phyloP scores from a whole-genome alignment of 306 rosid species.

The barrel medic (Medicago truncatula) region DNA sequence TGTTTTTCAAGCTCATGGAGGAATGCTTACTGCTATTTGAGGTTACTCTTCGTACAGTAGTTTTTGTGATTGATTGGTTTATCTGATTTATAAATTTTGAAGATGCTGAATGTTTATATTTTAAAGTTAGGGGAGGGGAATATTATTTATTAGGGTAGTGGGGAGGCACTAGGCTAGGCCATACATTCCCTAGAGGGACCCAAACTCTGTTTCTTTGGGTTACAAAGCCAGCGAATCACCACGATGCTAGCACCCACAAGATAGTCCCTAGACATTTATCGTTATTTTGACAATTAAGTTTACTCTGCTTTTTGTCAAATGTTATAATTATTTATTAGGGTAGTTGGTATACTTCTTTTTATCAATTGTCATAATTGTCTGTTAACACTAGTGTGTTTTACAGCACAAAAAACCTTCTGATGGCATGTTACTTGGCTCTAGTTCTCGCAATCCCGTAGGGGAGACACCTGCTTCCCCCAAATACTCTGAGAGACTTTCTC shows the following conservation, averaged over 20 bases:
- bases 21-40: slow-evolving; percentile 88
- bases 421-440: slow-evolving; percentile 90
- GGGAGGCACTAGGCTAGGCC: neutral
- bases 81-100: slow-evolving; percentile 1
- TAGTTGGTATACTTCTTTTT: slow-evolving; percentile 4
- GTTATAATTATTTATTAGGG: too few relatives aligned
- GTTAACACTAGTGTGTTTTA: slow-evolving; percentile 42
- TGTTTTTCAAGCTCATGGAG: slow-evolving; percentile 97
- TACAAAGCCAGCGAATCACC: neutral
- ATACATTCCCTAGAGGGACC: neutral
- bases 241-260: neutral
- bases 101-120: neutral
- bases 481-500: slow-evolving; percentile 96
- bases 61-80: slow-evolving; percentile 28
- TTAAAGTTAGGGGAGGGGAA: neutral
- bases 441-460: slow-evolving; percentile 90
- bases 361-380: slow-evolving; percentile 26
- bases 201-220: slow-evolving; percentile 2
- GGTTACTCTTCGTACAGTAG: slow-evolving; percentile 57
- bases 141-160: neutral
- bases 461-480: slow-evolving; percentile 93
- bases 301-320: neutral
- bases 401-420: slow-evolving; percentile 98
- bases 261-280: neutral
- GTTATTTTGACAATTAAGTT: slow-evolving; percentile 7